phyloP scores from a whole-genome alignment of 371 early-diverging fungal genomes.

The Mucor ambiguus region DNA sequence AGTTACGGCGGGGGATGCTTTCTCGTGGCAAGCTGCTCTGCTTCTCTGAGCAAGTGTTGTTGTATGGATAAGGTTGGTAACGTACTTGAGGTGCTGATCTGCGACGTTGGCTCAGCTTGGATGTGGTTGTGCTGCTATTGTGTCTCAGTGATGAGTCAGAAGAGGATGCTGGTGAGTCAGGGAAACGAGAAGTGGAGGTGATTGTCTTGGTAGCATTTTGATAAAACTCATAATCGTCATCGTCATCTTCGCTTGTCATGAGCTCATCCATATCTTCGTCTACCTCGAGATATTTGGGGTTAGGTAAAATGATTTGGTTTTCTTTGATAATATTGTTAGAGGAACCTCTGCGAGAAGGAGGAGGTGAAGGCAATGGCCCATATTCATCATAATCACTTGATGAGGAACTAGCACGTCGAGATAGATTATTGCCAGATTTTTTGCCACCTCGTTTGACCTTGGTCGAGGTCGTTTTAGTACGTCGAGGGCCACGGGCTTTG shows the following conservation, averaged over 20 bases:
- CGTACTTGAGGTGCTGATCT: conserved; percentile 31
- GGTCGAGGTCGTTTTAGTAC: conserved; percentile 4
- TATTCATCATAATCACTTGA: conserved; percentile 23
- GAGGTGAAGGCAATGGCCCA: conserved; percentile 20
- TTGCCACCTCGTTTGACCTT: conserved; percentile 13
- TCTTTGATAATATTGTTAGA: conserved; percentile 9
- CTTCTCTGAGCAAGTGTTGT: conserved; percentile 1
- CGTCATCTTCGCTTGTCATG: neutral
- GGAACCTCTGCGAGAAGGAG: conserved; percentile 24
- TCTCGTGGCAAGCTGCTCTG: neutral
- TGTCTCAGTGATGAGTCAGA: conserved; percentile 1
- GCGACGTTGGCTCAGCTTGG: conserved; percentile 6
- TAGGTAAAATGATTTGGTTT: conserved; percentile 16
- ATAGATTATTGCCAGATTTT: conserved; percentile 1
- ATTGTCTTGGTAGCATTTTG: neutral
- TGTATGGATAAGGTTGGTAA: conserved; percentile 33
- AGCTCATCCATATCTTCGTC: conserved; percentile 19
- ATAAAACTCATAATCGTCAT: neutral
- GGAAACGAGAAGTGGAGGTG: neutral
- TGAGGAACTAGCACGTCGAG: conserved; percentile 8
- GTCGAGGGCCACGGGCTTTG: conserved; percentile 18
- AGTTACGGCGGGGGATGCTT: conserved; percentile 12
- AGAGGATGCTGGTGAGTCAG: conserved; percentile 14
- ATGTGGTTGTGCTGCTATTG: neutral
- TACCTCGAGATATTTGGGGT: conserved; percentile 14